These are phyloP conservation scores for Teunomyces kruisii DNA, from an alignment of 805 yeast species.

Conservation along the genomic window DNA sequence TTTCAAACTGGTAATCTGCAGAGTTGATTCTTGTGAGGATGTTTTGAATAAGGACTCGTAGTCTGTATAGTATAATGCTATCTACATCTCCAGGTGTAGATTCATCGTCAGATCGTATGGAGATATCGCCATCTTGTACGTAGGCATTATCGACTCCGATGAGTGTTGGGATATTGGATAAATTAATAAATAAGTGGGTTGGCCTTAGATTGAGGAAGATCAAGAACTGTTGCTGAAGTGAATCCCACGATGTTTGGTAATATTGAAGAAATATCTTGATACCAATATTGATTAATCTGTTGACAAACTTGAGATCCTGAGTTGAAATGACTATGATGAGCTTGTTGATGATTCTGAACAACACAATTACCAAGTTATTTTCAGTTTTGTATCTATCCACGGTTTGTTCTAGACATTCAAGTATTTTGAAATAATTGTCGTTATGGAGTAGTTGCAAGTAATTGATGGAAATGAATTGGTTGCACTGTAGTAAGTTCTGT, in stretches of 20 bases:
- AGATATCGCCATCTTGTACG: slow-evolving; percentile 9
- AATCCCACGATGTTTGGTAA: slow-evolving; percentile 41
- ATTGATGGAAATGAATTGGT: slow-evolving; percentile 15
- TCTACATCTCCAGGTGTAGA: slow-evolving; percentile 4
- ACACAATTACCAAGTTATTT: slow-evolving; percentile 17
- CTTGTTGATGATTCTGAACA: slow-evolving; percentile 47
- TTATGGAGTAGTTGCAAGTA: slow-evolving; percentile 18
- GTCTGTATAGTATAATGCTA: slow-evolving; percentile 15
- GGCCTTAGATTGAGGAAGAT: slow-evolving; percentile 46
- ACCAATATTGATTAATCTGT: slow-evolving; percentile 40
- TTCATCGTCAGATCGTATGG: slow-evolving; percentile 6
- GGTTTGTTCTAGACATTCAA: slow-evolving; percentile 17
- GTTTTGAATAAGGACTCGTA: slow-evolving; percentile 23
- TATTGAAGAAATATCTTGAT: slow-evolving; percentile 32
- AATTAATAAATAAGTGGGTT: slow-evolving; percentile 35
- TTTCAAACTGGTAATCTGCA: slow-evolving; percentile 10
- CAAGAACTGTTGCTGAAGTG: slow-evolving; percentile 43
- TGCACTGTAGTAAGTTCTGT: slow-evolving; percentile 22
- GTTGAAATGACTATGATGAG: slow-evolving; percentile 43
- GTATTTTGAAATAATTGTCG: slow-evolving; percentile 18
- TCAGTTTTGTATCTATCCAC: slow-evolving; percentile 21
- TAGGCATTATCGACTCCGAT: slow-evolving; percentile 19
- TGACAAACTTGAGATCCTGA: slow-evolving; percentile 35
- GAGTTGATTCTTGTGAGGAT: slow-evolving; percentile 16
- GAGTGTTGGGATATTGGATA: slow-evolving; percentile 22